Conservation (phyloP, 2,329 filamentous ascomycete genomes). For the Emmonsia crescens region DNA sequence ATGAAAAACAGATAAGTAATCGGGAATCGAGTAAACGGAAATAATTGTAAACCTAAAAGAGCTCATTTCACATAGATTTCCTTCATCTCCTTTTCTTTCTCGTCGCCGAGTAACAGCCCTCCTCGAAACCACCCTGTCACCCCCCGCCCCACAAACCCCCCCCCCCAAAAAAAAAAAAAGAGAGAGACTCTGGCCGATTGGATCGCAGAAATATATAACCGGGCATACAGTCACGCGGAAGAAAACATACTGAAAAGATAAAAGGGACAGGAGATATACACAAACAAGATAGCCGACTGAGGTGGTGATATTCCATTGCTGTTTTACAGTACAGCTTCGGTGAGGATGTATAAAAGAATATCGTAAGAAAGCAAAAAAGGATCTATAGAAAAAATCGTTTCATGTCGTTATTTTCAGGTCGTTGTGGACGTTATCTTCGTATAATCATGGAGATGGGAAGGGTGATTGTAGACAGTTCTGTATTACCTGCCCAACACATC, state of each 20-base stretch:
- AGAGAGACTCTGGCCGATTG: neutral
- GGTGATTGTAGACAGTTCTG: conserved; percentile 1
- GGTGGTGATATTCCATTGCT: neutral
- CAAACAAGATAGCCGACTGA: neutral
- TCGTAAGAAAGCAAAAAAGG: conserved; percentile 2
- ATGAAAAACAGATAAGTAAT: neutral
- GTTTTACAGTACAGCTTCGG: conserved; percentile 7
- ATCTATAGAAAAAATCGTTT: conserved; percentile 8
- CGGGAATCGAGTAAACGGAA: neutral
- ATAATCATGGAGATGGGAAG: neutral
- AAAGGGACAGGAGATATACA: neutral
- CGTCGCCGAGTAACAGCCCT: neutral
- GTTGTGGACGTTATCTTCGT: neutral
- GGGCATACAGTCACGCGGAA: neutral
- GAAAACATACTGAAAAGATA: neutral
- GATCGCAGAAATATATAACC: neutral
- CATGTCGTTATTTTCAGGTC: conserved; percentile 7
- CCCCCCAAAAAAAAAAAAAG: neutral
- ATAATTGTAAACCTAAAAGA: neutral
- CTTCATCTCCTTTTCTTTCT: neutral
- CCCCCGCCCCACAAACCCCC: neutral
- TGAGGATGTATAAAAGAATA: conserved; percentile 9
- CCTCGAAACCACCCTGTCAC: neutral
- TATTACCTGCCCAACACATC: neutral
- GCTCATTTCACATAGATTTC: neutral